Evolutionary conservation across 805 yeast genomes (phyloP).

Genomic region (Kuraishia molischiana): DNA sequence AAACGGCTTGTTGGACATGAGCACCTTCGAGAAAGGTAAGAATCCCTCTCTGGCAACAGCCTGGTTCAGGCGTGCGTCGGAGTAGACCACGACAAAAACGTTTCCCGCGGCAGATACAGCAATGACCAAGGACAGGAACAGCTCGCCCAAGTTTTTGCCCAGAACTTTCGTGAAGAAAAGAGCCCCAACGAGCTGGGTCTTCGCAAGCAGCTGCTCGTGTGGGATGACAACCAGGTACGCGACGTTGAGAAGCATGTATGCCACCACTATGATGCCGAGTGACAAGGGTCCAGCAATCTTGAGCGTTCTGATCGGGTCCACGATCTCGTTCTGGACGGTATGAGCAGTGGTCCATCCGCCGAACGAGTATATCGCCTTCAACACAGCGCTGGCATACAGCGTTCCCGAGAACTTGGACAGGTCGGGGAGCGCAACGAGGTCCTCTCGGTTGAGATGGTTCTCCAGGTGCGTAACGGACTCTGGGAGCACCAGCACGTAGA

Average conservation of each 20-base stretch:
- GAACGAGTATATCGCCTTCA: constrained; percentile 35
- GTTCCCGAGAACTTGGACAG: constrained; percentile 18
- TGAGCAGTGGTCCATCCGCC: constrained; percentile 42
- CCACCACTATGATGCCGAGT: constrained; percentile 23
- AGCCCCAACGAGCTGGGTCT: constrained; percentile 35
- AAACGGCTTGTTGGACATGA: constrained; percentile 37
- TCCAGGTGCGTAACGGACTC: constrained; percentile 9
- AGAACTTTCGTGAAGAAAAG: constrained; percentile 31
- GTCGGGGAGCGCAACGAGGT: constrained; percentile 10
- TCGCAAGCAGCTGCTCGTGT: constrained; percentile 25
- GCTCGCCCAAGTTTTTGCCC: constrained; percentile 29
- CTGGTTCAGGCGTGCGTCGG: constrained; percentile 35
- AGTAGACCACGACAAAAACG: constrained; percentile 35
- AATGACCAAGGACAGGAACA: constrained; percentile 30
- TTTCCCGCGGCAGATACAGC: constrained; percentile 40
- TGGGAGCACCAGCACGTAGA: constrained; percentile 30
- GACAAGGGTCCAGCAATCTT: constrained; percentile 36
- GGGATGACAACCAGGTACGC: constrained; percentile 37
- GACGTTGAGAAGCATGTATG: constrained; percentile 30
- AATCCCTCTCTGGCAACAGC: constrained; percentile 40
- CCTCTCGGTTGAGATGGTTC: constrained; percentile 9
- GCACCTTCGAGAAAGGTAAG: constrained; percentile 28
- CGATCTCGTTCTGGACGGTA: constrained; percentile 36
- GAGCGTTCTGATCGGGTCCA: constrained; percentile 33
- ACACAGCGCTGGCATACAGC: constrained; percentile 31